Evolutionary conservation across 2,329 filamentous ascomycete genomes (phyloP).

Genomic region (Aspergillus flavus): DNA sequence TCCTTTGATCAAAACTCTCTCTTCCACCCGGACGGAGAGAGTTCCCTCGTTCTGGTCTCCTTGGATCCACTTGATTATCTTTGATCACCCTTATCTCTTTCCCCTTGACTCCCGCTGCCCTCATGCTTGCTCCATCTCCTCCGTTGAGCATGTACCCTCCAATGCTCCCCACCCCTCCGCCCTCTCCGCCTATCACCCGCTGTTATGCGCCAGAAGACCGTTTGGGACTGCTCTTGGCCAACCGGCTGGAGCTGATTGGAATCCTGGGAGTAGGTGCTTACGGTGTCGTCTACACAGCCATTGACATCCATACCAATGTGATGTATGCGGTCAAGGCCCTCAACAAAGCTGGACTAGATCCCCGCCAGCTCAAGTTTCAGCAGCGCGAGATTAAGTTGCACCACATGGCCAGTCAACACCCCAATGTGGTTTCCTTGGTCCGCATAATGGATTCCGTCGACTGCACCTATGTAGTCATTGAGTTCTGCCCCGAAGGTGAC

Average conservation of each 20-base stretch:
- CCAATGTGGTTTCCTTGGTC: constrained; percentile 89
- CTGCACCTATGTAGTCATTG: constrained; percentile 94
- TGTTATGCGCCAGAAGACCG: constrained; percentile 77
- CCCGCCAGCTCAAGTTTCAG: constrained; percentile 85
- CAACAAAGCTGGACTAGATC: constrained; percentile 89
- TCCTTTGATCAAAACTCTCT: constrained; percentile 1
- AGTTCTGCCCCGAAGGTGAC: constrained; percentile 96
- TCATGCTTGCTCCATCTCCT: constrained; percentile 24
- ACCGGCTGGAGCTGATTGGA: constrained; percentile 77
- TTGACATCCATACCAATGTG: constrained; percentile 77
- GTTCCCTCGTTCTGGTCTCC: constrained; percentile 1
- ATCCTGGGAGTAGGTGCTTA: constrained; percentile 94
- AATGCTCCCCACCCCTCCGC: constrained; percentile 50
- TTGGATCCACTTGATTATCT: constrained; percentile 2
- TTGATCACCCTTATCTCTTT: neutral
- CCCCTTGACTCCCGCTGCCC: constrained; percentile 6
- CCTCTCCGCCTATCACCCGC: constrained; percentile 47
- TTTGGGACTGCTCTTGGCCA: constrained; percentile 79
- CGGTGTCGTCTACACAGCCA: constrained; percentile 89
- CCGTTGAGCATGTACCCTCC: constrained; percentile 44
- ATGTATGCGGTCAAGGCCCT: constrained; percentile 96
- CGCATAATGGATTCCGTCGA: constrained; percentile 91
- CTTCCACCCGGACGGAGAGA: constrained; percentile 12
- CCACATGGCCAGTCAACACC: constrained; percentile 83
- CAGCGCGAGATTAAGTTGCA: constrained; percentile 91